phyloP scores from a whole-genome alignment of 257 asterid species.

The Catharanthus roseus region DNA sequence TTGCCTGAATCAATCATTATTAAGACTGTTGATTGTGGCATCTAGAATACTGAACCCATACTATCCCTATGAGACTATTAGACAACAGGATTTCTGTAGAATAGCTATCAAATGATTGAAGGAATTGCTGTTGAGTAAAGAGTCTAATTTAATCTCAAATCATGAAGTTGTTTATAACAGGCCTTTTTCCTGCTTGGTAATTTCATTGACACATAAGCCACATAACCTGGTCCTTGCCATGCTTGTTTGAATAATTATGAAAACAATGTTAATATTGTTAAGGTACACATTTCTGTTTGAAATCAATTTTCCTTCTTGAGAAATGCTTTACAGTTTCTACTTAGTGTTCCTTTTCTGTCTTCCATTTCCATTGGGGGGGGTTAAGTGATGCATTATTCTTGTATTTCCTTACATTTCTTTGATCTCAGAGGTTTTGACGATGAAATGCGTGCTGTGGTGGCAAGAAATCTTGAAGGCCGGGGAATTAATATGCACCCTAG shows the following conservation, averaged over 20 bases:
- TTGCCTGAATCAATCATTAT: background rate
- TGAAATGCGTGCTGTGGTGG: conserved; percentile 88
- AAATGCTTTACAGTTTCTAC: background rate
- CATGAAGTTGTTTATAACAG: background rate
- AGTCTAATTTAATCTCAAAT: background rate
- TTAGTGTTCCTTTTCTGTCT: too few species aligned
- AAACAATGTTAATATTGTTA: background rate
- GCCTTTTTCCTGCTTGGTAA: background rate
- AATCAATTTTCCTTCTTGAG: background rate
- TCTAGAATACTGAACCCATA: background rate
- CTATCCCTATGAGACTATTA: background rate
- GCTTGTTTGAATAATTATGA: background rate
- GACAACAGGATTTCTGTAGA: background rate
- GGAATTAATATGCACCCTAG: conserved; percentile 82
- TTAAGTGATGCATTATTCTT: background rate
- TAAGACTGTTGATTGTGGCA: background rate
- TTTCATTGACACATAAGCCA: background rate
- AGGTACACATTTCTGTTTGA: background rate
- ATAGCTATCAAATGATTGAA: background rate
- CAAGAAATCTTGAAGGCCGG: conserved; percentile 93
- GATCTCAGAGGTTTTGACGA: conserved; percentile 89
- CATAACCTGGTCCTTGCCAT: background rate
- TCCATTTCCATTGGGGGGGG: too few species aligned
- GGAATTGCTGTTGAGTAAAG: background rate
- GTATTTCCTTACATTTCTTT: conserved; percentile 8